A percentile compares a stretch with the other conserved stretches of the same genome.
Conservation (phyloP, 2,329 filamentous ascomycete genomes). For the Sporothrix inflata region DNA sequence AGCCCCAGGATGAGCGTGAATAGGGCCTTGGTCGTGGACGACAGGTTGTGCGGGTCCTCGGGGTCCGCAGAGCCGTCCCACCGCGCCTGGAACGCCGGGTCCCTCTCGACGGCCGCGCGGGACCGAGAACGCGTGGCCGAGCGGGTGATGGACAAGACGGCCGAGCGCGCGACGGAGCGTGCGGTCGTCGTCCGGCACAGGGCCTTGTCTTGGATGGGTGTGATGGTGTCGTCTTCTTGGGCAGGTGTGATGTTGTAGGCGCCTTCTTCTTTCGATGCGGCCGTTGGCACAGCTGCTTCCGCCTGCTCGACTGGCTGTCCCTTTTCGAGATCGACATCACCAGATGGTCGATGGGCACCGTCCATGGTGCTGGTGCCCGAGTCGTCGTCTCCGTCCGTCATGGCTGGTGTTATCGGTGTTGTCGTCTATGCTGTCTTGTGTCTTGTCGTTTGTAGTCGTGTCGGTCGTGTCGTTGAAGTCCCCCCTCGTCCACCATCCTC, state of each 20-base stretch:
- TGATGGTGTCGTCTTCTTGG: neutral
- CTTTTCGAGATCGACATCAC: neutral
- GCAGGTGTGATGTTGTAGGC: neutral
- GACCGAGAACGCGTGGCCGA: neutral
- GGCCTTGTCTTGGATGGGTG: neutral
- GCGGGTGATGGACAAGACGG: neutral
- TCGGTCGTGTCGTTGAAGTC: too few species aligned
- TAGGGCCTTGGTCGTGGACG: conserved; percentile 48
- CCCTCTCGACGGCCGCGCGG: neutral
- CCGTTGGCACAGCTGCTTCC: too few species aligned
- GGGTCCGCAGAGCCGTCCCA: conserved; percentile 40
- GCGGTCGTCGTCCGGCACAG: neutral
- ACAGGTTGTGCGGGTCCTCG: conserved; percentile 54
- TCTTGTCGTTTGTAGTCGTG: neutral
- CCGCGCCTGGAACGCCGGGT: conserved; percentile 28
- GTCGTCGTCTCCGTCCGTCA: neutral
- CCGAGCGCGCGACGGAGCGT: neutral
- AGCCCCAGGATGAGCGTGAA: conserved; percentile 54
- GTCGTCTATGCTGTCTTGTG: neutral
- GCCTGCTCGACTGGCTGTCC: neutral
- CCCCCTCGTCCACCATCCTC: too few species aligned
- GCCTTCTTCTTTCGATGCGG: neutral
- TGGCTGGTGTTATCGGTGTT: neutral
- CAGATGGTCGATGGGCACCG: neutral
- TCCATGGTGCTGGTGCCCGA: neutral